Evolutionary conservation across 2,329 filamentous ascomycete species (phyloP).

Genomic region (Tolypocladium cylindrosporum): DNA sequence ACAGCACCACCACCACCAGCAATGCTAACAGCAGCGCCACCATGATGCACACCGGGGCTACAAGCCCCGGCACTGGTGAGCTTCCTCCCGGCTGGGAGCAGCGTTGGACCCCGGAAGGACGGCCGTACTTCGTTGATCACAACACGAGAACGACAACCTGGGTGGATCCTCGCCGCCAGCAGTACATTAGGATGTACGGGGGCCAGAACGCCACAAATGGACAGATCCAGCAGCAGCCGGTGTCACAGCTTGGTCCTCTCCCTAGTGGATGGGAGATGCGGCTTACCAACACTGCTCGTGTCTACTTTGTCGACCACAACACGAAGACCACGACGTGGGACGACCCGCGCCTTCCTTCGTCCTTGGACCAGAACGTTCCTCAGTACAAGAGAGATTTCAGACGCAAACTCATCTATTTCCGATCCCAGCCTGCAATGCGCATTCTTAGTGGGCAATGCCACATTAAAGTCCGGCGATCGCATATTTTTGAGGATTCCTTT

Average conservation of each 20-base stretch:
- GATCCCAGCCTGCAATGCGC: slow-evolving; percentile 90
- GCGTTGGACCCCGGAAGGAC: slow-evolving; percentile 86
- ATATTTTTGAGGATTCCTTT: slow-evolving; percentile 98
- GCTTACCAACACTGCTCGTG: slow-evolving; percentile 90
- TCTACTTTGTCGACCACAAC: slow-evolving; percentile 99
- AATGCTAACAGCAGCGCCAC: slow-evolving; percentile 45
- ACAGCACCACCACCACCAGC: slow-evolving; percentile 20
- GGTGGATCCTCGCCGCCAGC: slow-evolving; percentile 94
- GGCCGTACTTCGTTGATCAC: slow-evolving; percentile 96
- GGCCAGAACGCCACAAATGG: slow-evolving; percentile 79
- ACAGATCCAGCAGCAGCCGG: slow-evolving; percentile 91
- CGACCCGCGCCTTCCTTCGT: slow-evolving; percentile 88
- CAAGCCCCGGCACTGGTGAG: slow-evolving; percentile 88
- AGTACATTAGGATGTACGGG: slow-evolving; percentile 95
- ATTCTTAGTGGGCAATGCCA: slow-evolving; percentile 96
- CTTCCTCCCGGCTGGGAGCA: slow-evolving; percentile 95
- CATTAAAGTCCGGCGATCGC: slow-evolving; percentile 90
- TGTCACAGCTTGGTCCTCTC: slow-evolving; percentile 88
- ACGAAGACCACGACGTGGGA: slow-evolving; percentile 99
- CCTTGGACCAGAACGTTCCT: slow-evolving; percentile 93
- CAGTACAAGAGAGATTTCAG: slow-evolving; percentile 99
- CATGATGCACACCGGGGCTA: slow-evolving; percentile 89
- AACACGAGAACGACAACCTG: slow-evolving; percentile 97
- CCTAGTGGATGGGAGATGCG: slow-evolving; percentile 99
- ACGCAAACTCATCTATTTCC: slow-evolving; percentile 97